Percentiles rank a stretch among this genome's conserved stretches.
These are phyloP conservation scores for Rosa multiflora DNA, from an alignment of 306 rosid species.

Conservation along the genomic window DNA sequence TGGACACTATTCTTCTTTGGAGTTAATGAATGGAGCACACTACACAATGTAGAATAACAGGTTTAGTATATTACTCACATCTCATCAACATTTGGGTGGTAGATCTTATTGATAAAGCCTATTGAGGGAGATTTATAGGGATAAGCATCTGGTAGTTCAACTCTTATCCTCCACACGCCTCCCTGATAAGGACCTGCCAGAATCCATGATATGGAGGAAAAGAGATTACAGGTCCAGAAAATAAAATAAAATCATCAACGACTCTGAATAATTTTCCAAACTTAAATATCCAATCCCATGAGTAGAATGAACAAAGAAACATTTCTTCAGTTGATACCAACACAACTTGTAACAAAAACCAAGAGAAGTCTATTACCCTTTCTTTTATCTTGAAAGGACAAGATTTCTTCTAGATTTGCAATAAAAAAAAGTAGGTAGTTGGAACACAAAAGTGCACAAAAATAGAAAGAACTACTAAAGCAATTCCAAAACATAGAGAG, in stretches of 20 bases:
- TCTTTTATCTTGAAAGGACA: not conserved
- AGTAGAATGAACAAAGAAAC: slow-evolving; percentile 30
- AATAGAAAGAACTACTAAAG: slow-evolving; percentile 15
- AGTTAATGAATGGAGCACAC: slow-evolving; percentile 8
- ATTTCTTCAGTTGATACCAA: not conserved
- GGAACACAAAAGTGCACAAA: slow-evolving; percentile 18
- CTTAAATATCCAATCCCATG: slow-evolving; percentile 23
- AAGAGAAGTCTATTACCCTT: not conserved
- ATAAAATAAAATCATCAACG: not conserved
- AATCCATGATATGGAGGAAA: slow-evolving; percentile 37
- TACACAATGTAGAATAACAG: slow-evolving; percentile 6
- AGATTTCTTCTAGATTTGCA: slow-evolving; percentile 18
- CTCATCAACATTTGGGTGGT: slow-evolving; percentile 98
- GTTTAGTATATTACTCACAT: slow-evolving; percentile 51
- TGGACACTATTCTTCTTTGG: not conserved
- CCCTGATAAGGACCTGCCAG: slow-evolving; percentile 77
- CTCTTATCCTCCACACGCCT: slow-evolving; percentile 89
- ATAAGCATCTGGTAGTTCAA: slow-evolving; percentile 93
- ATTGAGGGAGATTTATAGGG: slow-evolving; percentile 95
- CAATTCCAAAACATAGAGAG: slow-evolving; percentile 11
- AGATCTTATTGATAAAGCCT: slow-evolving; percentile 88
- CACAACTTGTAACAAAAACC: slow-evolving; percentile 9
- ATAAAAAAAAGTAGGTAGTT: slow-evolving; percentile 10
- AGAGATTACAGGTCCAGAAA: not conserved
- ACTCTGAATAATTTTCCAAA: slow-evolving; percentile 5